Evolutionary conservation across 352 stramenopile species (phyloP), one percentile per base, ranked within the genome.

Genomic region (Phytophthora sojae): DNA sequence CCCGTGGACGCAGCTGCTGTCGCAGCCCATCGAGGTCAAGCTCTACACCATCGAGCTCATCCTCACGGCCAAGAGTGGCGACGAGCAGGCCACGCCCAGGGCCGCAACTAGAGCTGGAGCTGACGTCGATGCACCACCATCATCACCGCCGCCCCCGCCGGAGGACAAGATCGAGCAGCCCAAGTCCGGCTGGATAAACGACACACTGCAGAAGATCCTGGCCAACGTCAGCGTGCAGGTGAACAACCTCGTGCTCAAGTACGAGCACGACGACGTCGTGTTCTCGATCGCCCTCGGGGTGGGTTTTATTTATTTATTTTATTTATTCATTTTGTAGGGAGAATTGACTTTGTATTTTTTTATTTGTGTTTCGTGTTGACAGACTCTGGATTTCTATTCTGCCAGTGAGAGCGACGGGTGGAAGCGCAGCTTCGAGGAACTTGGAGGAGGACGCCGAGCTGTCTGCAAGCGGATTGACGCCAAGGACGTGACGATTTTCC

Each of bases 21-120:
- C 88, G 3, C 89, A 96, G 65, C 83, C 89, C 14, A 96, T 95
- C 47, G 89, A 95, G 60, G 83, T 96, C 54, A 96, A 96, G 59
- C 76, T 96, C 51, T 96, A 95, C 74, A 96, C 89, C 29, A 85
- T 95, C n/a, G 89, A 96, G 57, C 76, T 96, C 30, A 96, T 96
- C 61, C 67, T 96, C 4, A 94, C 86, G 5, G 85, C 85, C 44
- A 83, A 83, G 9, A 76, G 77, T 2, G 9, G 29, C 14, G 67
- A 77, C 23, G 55, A 49, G 5, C 61, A 81, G n/a, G 77, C 12
- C 62, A 75, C 25, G 49, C 30, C 14, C 58, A 83, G 14, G 12
- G 19, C 57, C 6, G 44, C n/a, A 8, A 67, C 60, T 19, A 21
- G 12, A 72, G 14, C 52, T 50, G 6, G 53, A 8, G 8, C 17